Percentiles rank a stretch among this genome's conserved stretches.
Evolutionary conservation across 2,329 filamentous ascomycete species (phyloP).

Genomic region (Knufia fluminis): DNA sequence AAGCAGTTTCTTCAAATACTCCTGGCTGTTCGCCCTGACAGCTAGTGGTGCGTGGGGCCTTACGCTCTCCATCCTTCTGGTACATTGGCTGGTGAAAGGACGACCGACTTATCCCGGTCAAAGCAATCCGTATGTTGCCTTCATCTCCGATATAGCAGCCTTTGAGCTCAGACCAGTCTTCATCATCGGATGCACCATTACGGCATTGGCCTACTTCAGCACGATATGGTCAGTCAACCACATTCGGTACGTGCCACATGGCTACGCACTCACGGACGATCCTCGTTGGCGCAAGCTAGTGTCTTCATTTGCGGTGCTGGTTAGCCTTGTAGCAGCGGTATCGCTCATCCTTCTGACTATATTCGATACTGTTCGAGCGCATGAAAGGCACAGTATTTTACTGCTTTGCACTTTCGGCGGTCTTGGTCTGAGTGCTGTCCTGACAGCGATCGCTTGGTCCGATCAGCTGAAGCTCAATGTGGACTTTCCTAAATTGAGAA

Average conservation of each 20-base stretch:
- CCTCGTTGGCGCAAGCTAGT: conserved; percentile 5
- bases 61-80: conserved; percentile 9
- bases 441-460: conserved; percentile 6
- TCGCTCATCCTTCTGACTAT: conserved; percentile 6
- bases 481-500: conserved; percentile 1
- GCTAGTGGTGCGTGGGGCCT: conserved; percentile 9
- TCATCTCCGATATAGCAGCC: conserved; percentile 1
- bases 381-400: conserved; percentile 1
- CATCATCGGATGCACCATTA: background rate
- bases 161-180: background rate
- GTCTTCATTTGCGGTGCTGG: background rate
- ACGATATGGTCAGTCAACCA: conserved; percentile 7
- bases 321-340: background rate
- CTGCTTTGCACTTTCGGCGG: conserved; percentile 7
- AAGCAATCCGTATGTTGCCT: conserved; percentile 9
- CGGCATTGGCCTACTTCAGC: background rate
- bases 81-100: conserved; percentile 7
- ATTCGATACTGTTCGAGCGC: conserved; percentile 5
- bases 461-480: background rate
- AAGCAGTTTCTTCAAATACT: background rate
- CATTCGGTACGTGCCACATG: background rate
- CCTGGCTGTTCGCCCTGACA: conserved; percentile 7
- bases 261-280: conserved; percentile 1
- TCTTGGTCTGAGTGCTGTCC: background rate
- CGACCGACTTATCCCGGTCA: conserved; percentile 6